Evolutionary conservation across 345 rosid genomes (phyloP), one percentile per base, ranked within the genome.

Genomic region (Hibiscus syriacus): DNA sequence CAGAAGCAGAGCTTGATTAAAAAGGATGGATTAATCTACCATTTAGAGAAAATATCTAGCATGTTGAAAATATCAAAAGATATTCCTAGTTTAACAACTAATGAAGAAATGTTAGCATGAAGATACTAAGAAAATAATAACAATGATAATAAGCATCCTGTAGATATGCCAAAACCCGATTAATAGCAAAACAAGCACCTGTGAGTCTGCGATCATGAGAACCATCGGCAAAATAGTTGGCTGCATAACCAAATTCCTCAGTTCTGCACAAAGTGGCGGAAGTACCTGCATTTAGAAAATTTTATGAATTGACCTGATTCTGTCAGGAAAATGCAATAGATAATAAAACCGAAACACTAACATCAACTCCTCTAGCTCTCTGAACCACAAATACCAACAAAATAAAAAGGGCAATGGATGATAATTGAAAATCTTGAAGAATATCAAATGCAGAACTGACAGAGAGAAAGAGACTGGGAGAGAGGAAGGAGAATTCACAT

Each of bases 181-280:
- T 16, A 57, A 72, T 32, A 55, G 67, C 17, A 70, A 52, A 70
- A 49, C 57, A 46, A 50, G 64, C 70, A 94, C 99, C 96, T 94
- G 99, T 77, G 96, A 89, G 79, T 89, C 92, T 32, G 98, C 98
- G 68, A 91, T 91, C 8, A 88, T 91, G 73, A 94, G 81, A 78
- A 94, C n/a, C 99, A 94, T 94, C 23, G 99, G 99, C 55, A 94
- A 79, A 74, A 94, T 91, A 83, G 89, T 79, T 19, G 98, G 92
- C 74, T 94, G 99, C 92, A 94, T 89, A 57, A 94, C 99, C 83
- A 87, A 59, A 81, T 94, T 94, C 84, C 99, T 84, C 74, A 94
- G 96, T 78, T 94, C 99, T 20, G 92, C 98, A 86, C 97, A 94
- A 55, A 94, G 89, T 41, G 98, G 99, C 8, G 99, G 99, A 73